A percentile compares a stretch with the other conserved stretches of the same genome.
These are phyloP conservation scores for Pestalotiopsis sp. DNA, from an alignment of 2,329 filamentous ascomycete species.

Conservation along the genomic window DNA sequence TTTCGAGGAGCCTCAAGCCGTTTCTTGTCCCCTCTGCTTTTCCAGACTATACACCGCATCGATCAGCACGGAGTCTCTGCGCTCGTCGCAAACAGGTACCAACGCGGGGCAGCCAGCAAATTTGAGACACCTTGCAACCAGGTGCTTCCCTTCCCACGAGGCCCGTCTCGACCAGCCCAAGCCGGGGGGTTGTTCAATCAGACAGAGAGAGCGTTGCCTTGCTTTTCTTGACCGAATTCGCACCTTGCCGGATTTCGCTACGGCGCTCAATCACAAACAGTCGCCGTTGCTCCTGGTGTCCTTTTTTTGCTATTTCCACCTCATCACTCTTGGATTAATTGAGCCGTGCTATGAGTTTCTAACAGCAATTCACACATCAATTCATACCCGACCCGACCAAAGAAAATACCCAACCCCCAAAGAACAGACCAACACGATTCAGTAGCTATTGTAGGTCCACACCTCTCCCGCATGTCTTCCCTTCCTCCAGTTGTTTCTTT, in stretches of 20 bases:
- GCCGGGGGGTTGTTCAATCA: neutral
- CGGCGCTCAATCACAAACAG: neutral
- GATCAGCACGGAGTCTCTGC: conserved; percentile 6
- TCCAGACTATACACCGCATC: neutral
- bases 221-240: neutral
- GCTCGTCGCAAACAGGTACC: conserved; percentile 8
- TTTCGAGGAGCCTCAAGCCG: neutral
- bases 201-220: neutral
- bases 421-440: neutral
- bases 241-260: neutral
- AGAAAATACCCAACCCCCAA: neutral
- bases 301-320: neutral
- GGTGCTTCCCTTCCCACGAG: conserved; percentile 8
- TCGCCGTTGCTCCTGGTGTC: neutral
- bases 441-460: neutral
- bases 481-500: neutral
- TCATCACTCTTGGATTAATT: neutral
- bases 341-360: neutral
- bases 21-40: neutral
- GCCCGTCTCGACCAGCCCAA: neutral
- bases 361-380: neutral
- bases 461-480: neutral
- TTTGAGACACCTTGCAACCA: conserved; percentile 10
- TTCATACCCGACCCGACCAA: too few species aligned
- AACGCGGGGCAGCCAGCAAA: conserved; percentile 8